phyloP scores from a whole-genome alignment of 805 yeast genomes.

The Starmerella asiatica region DNA sequence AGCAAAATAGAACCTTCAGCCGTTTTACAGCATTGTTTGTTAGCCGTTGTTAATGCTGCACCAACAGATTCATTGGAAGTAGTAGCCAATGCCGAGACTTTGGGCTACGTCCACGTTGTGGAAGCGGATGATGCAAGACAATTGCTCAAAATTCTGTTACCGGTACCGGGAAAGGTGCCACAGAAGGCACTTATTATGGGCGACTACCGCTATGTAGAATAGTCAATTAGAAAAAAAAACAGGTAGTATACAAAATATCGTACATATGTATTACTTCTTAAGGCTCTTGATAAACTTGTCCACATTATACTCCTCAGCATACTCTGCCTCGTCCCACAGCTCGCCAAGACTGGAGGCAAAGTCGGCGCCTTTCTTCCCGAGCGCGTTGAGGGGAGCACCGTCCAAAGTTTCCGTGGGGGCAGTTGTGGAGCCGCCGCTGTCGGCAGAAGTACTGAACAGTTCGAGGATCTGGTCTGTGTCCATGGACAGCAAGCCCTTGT shows the following conservation, averaged over 20 bases:
- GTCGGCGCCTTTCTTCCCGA: conserved; percentile 55
- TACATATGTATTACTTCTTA: conserved; percentile 26
- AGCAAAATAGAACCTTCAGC: conserved; percentile 28
- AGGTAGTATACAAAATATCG: not conserved
- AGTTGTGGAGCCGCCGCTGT: conserved; percentile 16
- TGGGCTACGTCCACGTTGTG: conserved; percentile 64
- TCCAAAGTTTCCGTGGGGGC: conserved; percentile 29
- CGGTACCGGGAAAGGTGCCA: conserved; percentile 81
- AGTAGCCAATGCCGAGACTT: conserved; percentile 41
- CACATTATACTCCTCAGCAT: conserved; percentile 91
- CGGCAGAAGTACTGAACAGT: conserved; percentile 64
- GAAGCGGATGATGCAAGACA: conserved; percentile 65
- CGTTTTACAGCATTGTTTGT: conserved; percentile 55
- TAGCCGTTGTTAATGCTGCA: conserved; percentile 48
- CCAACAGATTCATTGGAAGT: conserved; percentile 37
- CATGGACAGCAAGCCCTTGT: conserved; percentile 91
- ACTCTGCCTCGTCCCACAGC: conserved; percentile 91
- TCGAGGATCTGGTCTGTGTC: conserved; percentile 89
- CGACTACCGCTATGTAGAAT: conserved; percentile 70
- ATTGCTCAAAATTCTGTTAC: conserved; percentile 58
- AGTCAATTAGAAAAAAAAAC: conserved; percentile 4
- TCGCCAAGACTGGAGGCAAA: conserved; percentile 43
- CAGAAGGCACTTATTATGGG: conserved; percentile 62
- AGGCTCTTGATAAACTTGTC: conserved; percentile 81
- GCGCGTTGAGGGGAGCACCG: not conserved